phyloP scores from a whole-genome alignment of 2,329 filamentous ascomycete species.

The Trichoderma simmonsii region DNA sequence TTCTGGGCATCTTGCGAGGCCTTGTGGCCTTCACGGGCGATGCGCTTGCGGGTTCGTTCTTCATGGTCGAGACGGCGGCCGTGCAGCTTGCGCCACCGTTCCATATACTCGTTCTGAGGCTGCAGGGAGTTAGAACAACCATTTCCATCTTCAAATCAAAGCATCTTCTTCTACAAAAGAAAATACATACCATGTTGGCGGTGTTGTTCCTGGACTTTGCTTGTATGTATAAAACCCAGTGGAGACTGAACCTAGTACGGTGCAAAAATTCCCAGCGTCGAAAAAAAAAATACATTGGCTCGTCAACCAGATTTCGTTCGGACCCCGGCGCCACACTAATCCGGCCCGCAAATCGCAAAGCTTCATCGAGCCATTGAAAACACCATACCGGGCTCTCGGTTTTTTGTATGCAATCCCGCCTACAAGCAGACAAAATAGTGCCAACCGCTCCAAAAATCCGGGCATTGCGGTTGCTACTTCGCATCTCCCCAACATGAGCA shows the following conservation, averaged over 20 bases:
- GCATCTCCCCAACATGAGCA: conserved; percentile 43
- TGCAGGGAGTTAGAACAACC: conserved; percentile 35
- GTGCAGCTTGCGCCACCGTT: conserved; percentile 62
- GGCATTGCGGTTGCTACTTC: conserved; percentile 22
- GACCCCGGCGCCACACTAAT: conserved; percentile 36
- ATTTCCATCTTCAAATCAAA: not conserved
- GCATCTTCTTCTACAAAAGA: not conserved
- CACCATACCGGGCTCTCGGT: not conserved
- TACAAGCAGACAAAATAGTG: conserved; percentile 20
- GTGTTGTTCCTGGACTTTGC: conserved; percentile 12
- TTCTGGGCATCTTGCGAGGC: conserved; percentile 89
- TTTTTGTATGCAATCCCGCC: not conserved
- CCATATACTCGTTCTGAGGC: conserved; percentile 80
- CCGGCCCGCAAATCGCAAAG: conserved; percentile 25
- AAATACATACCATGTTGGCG: conserved; percentile 33
- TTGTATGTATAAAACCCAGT: conserved; percentile 3
- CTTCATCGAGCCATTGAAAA: conserved; percentile 6
- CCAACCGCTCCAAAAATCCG: conserved; percentile 13
- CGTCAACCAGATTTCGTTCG: conserved; percentile 23
- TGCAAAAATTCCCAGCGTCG: conserved; percentile 29
- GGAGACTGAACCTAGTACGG: not conserved
- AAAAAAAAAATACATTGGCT: conserved; percentile 22
- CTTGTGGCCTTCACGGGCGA: conserved; percentile 86
- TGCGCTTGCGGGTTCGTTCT: conserved; percentile 81
- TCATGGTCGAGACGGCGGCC: conserved; percentile 70